phyloP scores from a whole-genome alignment of 495 filamentous ascomycete genomes.

The Daldinia concentrica region DNA sequence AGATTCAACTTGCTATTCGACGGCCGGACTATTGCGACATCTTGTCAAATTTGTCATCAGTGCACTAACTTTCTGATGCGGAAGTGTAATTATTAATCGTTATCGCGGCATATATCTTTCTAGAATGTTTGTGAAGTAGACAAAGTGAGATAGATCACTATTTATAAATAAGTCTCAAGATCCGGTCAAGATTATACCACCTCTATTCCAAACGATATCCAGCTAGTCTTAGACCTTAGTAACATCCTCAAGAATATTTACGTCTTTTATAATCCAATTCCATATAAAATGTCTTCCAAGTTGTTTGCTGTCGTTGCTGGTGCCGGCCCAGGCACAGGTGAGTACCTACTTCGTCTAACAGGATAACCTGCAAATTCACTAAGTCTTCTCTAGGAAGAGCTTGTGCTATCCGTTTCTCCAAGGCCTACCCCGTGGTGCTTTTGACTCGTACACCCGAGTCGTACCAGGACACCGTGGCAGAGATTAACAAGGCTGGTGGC shows the following conservation, averaged over 20 bases:
- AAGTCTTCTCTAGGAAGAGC: constrained; percentile 47
- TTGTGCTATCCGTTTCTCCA: constrained; percentile 73
- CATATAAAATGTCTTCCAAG: constrained; percentile 50
- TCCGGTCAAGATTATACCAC: neutral
- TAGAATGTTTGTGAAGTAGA: neutral
- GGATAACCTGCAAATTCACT: neutral
- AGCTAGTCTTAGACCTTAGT: neutral
- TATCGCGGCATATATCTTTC: constrained; percentile 26
- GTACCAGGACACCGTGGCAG: constrained; percentile 72
- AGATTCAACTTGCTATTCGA: constrained; percentile 15
- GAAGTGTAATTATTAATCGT: constrained; percentile 38
- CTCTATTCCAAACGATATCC: neutral
- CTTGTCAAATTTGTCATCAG: constrained; percentile 39
- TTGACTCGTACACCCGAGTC: constrained; percentile 74
- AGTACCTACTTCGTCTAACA: neutral
- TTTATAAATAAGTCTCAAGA: constrained; percentile 11
- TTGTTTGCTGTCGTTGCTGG: constrained; percentile 74
- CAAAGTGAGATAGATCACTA: neutral
- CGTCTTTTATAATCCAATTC: neutral
- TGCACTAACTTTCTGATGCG: constrained; percentile 14
- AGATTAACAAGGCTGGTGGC: constrained; percentile 75
- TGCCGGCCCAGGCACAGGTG: constrained; percentile 73
- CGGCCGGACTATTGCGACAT: constrained; percentile 36
- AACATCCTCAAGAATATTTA: neutral
- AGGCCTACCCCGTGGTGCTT: constrained; percentile 78